phyloP scores from a whole-genome alignment of 2,329 filamentous ascomycete species.

The Periconia sp. region DNA sequence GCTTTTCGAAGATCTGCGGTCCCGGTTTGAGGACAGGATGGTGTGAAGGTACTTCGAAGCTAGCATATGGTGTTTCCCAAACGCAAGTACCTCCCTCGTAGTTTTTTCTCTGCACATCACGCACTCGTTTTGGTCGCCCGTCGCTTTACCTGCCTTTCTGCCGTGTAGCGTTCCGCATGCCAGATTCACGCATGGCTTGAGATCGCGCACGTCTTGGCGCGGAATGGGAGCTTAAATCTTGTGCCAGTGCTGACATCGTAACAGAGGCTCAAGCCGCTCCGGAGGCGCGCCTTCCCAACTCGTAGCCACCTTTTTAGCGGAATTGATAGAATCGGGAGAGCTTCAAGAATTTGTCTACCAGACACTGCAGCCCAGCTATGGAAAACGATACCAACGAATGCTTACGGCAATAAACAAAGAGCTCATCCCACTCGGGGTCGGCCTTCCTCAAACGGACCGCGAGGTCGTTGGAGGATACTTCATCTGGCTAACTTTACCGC shows the following conservation, averaged over 20 bases:
- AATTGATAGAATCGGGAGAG: conserved; percentile 58
- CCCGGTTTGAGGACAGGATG: conserved; percentile 88
- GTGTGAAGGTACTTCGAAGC: conserved; percentile 73
- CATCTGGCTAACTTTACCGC: conserved; percentile 75
- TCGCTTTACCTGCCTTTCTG: conserved; percentile 3
- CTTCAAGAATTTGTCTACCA: conserved; percentile 61
- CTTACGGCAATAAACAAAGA: conserved; percentile 64
- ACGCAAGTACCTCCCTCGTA: no score
- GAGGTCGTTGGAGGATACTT: conserved; percentile 81
- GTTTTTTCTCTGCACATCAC: conserved; percentile 1
- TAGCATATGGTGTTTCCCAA: conserved; percentile 66
- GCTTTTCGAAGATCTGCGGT: conserved; percentile 85
- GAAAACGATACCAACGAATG: conserved; percentile 60
- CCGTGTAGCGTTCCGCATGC: conserved; percentile 6
- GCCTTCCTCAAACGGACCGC: conserved; percentile 50
- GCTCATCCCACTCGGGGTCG: conserved; percentile 68
- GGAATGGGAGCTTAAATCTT: no score
- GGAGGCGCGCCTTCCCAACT: conserved; percentile 67
- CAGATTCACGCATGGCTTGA: no score
- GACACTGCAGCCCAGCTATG: conserved; percentile 63
- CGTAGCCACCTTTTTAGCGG: conserved; percentile 62
- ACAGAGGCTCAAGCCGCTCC: conserved; percentile 62
- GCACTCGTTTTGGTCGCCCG: neutral
- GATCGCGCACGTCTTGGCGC: no score
- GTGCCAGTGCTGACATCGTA: conserved; percentile 24